phyloP scores from a whole-genome alignment of 768 basidiomycete species.

The Amyloporia xantha region DNA sequence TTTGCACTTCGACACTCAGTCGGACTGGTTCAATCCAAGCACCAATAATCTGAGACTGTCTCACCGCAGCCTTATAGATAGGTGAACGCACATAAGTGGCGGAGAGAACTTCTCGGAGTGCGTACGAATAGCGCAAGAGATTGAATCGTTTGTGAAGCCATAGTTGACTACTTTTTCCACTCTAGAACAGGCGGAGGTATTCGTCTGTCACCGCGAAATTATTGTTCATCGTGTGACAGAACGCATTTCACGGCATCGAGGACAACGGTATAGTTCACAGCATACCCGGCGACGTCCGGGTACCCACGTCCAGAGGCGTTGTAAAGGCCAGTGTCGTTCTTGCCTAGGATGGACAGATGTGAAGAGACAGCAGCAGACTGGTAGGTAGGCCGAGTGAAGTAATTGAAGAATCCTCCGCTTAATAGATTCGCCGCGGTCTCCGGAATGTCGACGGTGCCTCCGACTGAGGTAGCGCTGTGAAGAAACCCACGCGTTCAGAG shows the following conservation, averaged over 20 bases:
- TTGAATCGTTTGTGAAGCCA: too few species aligned
- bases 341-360: conserved; percentile 22
- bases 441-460: conserved; percentile 24
- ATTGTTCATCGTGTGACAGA: too few species aligned
- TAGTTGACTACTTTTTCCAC: too few species aligned
- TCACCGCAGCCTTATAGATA: too few species aligned
- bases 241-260: conserved; percentile 11
- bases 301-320: conserved; percentile 20
- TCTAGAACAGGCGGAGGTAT: too few species aligned
- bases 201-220: too few species aligned
- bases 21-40: too few species aligned
- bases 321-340: conserved; percentile 13
- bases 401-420: conserved; percentile 36
- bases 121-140: too few species aligned
- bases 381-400: conserved; percentile 32
- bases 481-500: neutral
- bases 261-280: conserved; percentile 8
- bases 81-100: too few species aligned
- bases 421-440: conserved; percentile 27
- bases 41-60: too few species aligned
- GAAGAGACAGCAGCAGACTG: conserved; percentile 24
- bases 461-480: conserved; percentile 26
- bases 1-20: too few species aligned
- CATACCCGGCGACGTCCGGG: conserved; percentile 29
- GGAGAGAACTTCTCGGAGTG: too few species aligned